These are phyloP conservation scores for Pleurotus tuoliensis DNA, from an alignment of 768 basidiomycete genomes.

Conservation along the genomic window DNA sequence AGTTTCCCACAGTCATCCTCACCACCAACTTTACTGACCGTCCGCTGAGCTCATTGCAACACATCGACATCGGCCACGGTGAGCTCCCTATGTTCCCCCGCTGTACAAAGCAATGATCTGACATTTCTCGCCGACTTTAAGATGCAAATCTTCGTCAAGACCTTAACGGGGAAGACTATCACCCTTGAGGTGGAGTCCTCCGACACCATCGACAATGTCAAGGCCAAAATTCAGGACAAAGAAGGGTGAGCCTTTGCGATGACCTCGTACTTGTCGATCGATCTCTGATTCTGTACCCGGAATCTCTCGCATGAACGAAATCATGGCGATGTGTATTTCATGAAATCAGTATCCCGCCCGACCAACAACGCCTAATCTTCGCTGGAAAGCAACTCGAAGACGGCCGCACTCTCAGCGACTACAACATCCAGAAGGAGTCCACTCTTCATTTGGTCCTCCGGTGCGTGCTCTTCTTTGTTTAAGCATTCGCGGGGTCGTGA, in stretches of 20 bases:
- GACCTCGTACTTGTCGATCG: background rate
- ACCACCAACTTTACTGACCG: background rate
- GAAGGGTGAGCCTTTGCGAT: constrained; percentile 38
- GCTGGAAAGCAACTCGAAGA: constrained; percentile 99
- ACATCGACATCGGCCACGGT: constrained; percentile 9
- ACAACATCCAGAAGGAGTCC: constrained; percentile 98
- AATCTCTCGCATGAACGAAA: too few relatives aligned
- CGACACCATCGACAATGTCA: constrained; percentile 96
- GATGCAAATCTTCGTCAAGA: constrained; percentile 65
- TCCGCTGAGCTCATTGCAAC: background rate
- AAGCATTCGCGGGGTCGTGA: background rate
- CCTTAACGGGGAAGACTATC: constrained; percentile 96
- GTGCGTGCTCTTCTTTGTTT: constrained; percentile 37
- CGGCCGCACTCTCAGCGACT: constrained; percentile 92
- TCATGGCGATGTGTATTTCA: too few relatives aligned
- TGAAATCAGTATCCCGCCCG: constrained; percentile 74
- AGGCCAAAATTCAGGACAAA: constrained; percentile 64
- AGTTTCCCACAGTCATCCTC: constrained; percentile 5
- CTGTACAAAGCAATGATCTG: constrained; percentile 7
- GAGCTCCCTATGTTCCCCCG: background rate
- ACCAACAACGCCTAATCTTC: constrained; percentile 93
- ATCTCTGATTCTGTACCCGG: background rate
- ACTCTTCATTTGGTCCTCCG: constrained; percentile 97
- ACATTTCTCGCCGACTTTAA: constrained; percentile 10
- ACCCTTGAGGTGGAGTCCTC: constrained; percentile 98